These are phyloP conservation scores for Boeremia lycopersici DNA, from an alignment of 2,329 filamentous ascomycete species.

Conservation along the genomic window DNA sequence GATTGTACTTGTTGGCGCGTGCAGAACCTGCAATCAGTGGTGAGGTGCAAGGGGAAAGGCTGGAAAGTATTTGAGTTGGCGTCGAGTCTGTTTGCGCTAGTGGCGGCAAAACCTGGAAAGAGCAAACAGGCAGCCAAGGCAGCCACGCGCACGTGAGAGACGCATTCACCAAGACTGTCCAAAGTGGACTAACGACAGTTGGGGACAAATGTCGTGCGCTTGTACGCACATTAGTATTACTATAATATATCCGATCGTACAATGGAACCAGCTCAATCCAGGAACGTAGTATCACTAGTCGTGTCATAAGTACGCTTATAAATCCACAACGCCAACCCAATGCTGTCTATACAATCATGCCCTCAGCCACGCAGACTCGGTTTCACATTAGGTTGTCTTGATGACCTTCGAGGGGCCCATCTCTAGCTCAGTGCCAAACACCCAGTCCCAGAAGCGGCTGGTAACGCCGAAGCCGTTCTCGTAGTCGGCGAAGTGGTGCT, in stretches of 20 bases:
- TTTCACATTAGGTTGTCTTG: slow-evolving; percentile 45
- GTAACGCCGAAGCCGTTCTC: slow-evolving; percentile 97
- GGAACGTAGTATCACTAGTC: neutral
- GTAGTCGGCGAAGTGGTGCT: slow-evolving; percentile 97
- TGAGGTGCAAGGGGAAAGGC: slow-evolving; percentile 8
- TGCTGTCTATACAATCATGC: slow-evolving; percentile 5
- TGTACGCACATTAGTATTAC: slow-evolving; percentile 13
- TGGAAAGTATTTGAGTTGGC: slow-evolving; percentile 13
- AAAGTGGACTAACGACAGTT: neutral
- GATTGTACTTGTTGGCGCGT: slow-evolving; percentile 19
- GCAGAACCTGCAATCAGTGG: slow-evolving; percentile 16
- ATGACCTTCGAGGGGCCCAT: slow-evolving; percentile 56
- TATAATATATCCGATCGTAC: slow-evolving; percentile 5
- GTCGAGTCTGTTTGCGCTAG: slow-evolving; percentile 2
- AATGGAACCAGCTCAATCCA: neutral
- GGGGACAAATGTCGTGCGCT: slow-evolving; percentile 1
- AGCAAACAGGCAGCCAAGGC: slow-evolving; percentile 1
- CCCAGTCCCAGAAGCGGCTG: slow-evolving; percentile 89
- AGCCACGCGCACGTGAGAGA: neutral
- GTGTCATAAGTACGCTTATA: slow-evolving; percentile 7
- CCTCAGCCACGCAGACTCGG: neutral
- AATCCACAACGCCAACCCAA: slow-evolving; percentile 6
- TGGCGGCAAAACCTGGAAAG: slow-evolving; percentile 11
- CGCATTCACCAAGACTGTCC: neutral
- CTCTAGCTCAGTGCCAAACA: slow-evolving; percentile 87